phyloP scores from a whole-genome alignment of 2,329 filamentous ascomycete species.

The Diaporthe citri region DNA sequence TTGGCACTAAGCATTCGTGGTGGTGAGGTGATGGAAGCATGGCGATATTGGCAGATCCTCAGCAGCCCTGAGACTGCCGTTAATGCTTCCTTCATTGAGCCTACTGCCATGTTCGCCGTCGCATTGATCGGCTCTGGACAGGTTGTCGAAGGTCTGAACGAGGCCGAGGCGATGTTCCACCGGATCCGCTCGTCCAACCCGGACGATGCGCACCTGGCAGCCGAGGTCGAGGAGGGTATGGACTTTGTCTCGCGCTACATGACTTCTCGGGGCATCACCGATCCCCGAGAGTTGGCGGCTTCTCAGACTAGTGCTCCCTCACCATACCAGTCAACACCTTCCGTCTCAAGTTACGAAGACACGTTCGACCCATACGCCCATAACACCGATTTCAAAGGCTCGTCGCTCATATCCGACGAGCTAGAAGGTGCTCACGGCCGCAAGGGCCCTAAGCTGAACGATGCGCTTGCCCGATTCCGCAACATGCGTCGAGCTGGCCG shows the following conservation, averaged over 20 bases:
- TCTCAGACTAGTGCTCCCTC: conserved; percentile 62
- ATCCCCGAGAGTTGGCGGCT: conserved; percentile 65
- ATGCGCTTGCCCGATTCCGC: conserved; percentile 85
- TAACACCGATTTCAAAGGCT: conserved; percentile 93
- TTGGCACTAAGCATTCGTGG: conserved; percentile 87
- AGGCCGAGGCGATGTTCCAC: conserved; percentile 88
- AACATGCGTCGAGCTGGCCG: conserved; percentile 94
- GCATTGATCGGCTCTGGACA: conserved; percentile 89
- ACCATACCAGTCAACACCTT: conserved; percentile 66
- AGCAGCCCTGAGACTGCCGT: conserved; percentile 71
- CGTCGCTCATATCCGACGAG: conserved; percentile 88
- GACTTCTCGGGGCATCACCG: conserved; percentile 65
- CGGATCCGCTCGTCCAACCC: conserved; percentile 76
- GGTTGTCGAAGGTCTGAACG: conserved; percentile 81
- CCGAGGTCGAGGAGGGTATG: conserved; percentile 89
- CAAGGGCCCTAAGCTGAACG: conserved; percentile 79
- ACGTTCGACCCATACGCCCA: conserved; percentile 91
- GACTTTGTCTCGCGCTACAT: conserved; percentile 76
- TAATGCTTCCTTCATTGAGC: conserved; percentile 80
- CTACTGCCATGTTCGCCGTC: conserved; percentile 90
- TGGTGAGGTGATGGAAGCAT: conserved; percentile 82
- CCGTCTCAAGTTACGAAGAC: conserved; percentile 78
- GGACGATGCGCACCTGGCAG: conserved; percentile 70
- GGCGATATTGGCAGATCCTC: conserved; percentile 84
- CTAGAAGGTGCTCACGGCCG: conserved; percentile 85